Conservation (phyloP, 768 basidiomycete species). For the Kwoniella botswanensis region DNA sequence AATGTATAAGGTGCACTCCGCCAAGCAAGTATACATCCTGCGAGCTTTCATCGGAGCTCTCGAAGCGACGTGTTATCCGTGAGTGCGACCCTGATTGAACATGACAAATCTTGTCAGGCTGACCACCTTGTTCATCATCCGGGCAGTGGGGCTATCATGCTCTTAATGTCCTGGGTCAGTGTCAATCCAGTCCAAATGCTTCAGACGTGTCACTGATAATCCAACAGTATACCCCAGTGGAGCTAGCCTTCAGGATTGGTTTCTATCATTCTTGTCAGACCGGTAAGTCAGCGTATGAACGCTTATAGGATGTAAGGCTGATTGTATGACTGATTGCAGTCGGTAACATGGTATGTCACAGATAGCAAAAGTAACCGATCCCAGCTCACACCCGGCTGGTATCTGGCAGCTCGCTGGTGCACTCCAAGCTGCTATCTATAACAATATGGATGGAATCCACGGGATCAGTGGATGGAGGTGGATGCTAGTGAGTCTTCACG, state of each 20-base stretch:
- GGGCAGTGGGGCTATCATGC: conserved; percentile 29
- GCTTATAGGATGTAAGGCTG: neutral
- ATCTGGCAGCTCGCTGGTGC: conserved; percentile 62
- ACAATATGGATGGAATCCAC: conserved; percentile 58
- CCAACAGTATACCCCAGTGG: conserved; percentile 51
- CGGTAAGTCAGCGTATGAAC: conserved; percentile 18
- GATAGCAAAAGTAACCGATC: too few relatives aligned
- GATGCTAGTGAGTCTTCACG: too few relatives aligned
- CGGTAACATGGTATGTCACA: conserved; percentile 55
- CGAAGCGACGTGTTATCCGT: conserved; percentile 42
- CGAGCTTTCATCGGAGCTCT: conserved; percentile 50
- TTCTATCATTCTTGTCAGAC: conserved; percentile 53
- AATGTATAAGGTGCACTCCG: conserved; percentile 24
- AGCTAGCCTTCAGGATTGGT: conserved; percentile 48
- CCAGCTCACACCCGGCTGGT: too few relatives aligned
- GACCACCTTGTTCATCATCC: neutral
- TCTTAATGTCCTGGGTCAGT: conserved; percentile 38
- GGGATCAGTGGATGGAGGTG: conserved; percentile 60
- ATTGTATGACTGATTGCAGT: too few relatives aligned
- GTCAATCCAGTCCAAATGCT: neutral
- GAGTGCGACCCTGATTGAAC: too few relatives aligned
- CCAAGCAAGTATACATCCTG: conserved; percentile 43
- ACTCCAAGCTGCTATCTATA: conserved; percentile 61
- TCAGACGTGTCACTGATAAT: too few relatives aligned
- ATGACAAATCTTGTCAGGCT: too few relatives aligned